Base-by-base conservation (phyloP, 176 grass and related monocot genomes). In the Triticum turgidum region DNA sequence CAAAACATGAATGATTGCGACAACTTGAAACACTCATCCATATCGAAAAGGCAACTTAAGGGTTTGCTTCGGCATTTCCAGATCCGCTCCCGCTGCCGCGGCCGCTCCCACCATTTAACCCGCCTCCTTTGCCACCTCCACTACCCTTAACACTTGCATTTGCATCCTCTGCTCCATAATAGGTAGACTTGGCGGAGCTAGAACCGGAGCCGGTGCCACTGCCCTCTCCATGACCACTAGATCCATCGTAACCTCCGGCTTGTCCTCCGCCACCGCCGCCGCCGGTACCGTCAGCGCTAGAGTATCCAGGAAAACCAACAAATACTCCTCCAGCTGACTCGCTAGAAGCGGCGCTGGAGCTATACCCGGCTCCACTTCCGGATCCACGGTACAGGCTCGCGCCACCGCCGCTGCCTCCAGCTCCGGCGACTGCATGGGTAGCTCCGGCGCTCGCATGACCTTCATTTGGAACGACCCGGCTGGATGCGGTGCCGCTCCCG, bases 191-290 rank as follows among this genome's bases (percentile, higher is more conserved):
- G 20, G 33, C 4, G 0, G 35, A 20, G n/a, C 75, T 58, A 32
- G 65, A 79, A 25, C 62, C 84, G 47, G 58, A 17, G 58, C 78
- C 78, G 18, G 13, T 35, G 3, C 85, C 85, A 64, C 5, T 42
- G 12, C 77, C 77, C 22, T 3, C 4, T 0, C 77, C 77, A 13
- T 11, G 3, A 2, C 85, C 85, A 20, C 38, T 73, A 3, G 77
- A 81, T 51, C 54, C 67, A 5, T 22, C 44, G 5, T 64, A 13
- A 4, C 67, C 77, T 49, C 37, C 18, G 1, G 45, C 85, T 24
- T 86, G 78, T 35, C 77, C 85, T 49, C 54, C 52, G 11, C 66
- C 85, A 11, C 27, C 30, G 0, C 85, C 66, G 1, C 37, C 7
- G 8, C 77, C 77, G 0, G 1, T 51, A 49, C 65, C 85, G 0